Percentiles rank a stretch among this genome's conserved stretches.
Conservation (phyloP, 2,329 filamentous ascomycete species). For the Pseudogymnoascus pannorum region DNA sequence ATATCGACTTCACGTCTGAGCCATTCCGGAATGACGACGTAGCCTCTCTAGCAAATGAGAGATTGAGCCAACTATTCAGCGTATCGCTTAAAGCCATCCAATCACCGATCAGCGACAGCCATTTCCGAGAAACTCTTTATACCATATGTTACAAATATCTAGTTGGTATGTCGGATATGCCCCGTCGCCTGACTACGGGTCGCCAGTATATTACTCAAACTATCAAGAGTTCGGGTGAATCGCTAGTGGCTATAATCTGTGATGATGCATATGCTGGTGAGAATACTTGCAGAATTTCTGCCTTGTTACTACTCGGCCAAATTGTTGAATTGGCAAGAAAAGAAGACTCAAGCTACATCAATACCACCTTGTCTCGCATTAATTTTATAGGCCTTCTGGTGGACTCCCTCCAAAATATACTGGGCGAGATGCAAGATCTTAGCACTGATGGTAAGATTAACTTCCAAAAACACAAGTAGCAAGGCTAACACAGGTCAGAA, state of each 20-base stretch:
- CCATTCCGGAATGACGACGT: conserved; percentile 38
- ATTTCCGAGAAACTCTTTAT: conserved; percentile 79
- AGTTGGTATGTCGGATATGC: conserved; percentile 53
- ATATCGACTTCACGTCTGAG: conserved; percentile 52
- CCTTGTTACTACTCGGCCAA: conserved; percentile 74
- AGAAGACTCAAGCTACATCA: conserved; percentile 65
- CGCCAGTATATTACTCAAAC: conserved; percentile 54
- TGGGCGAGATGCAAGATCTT: conserved; percentile 60
- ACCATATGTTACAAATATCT: conserved; percentile 86
- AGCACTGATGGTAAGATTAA: conserved; percentile 45
- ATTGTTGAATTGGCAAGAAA: conserved; percentile 66
- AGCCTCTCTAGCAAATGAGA: conserved; percentile 75
- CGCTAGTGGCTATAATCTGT: conserved; percentile 77
- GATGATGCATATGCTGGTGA: conserved; percentile 89
- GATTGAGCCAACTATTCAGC: conserved; percentile 86
- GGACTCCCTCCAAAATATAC: conserved; percentile 73
- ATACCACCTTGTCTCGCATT: conserved; percentile 72
- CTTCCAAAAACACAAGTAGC: background rate
- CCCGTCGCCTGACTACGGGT: conserved; percentile 41
- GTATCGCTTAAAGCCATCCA: conserved; percentile 73
- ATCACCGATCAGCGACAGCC: conserved; percentile 61
- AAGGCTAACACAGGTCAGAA: conserved; percentile 19
- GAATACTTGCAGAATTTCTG: conserved; percentile 73
- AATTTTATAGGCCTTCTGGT: conserved; percentile 90
- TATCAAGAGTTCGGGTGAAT: conserved; percentile 71